Conservation (phyloP, 495 filamentous ascomycete genomes). For the Talaromyces wortmannii region DNA sequence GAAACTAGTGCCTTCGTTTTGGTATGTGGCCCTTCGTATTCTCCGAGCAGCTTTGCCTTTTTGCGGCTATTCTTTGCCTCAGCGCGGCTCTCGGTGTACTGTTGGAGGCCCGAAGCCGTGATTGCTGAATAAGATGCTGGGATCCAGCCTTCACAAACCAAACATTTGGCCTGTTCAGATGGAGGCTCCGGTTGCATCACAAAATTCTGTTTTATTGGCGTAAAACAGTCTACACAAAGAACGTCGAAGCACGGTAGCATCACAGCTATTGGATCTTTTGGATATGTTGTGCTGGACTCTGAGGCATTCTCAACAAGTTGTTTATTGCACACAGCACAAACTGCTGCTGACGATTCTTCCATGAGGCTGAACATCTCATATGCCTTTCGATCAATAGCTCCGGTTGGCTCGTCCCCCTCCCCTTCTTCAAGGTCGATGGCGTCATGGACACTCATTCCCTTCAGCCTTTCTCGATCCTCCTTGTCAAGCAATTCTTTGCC, state of each 20-base stretch:
- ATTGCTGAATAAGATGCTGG: constrained; percentile 56
- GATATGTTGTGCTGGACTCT: constrained; percentile 44
- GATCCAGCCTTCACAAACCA: constrained; percentile 56
- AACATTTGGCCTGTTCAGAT: constrained; percentile 43
- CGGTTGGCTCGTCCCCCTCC: constrained; percentile 47
- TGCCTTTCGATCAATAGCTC: constrained; percentile 55
- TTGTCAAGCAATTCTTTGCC: constrained; percentile 80
- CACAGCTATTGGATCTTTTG: constrained; percentile 59
- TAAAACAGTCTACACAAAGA: constrained; percentile 68
- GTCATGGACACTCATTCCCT: constrained; percentile 70
- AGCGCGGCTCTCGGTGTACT: constrained; percentile 45
- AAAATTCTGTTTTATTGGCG: constrained; percentile 22
- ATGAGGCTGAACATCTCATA: constrained; percentile 80
- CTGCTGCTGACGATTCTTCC: constrained; percentile 64
- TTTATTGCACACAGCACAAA: constrained; percentile 59
- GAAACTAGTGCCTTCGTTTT: constrained; percentile 77
- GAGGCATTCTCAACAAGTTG: constrained; percentile 43
- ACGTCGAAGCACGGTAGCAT: constrained; percentile 82
- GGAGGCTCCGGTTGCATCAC: constrained; percentile 10
- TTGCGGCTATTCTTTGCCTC: constrained; percentile 41
- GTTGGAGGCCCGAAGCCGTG: constrained; percentile 54
- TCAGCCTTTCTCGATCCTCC: constrained; percentile 68
- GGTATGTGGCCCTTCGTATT: constrained; percentile 80
- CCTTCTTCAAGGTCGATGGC: constrained; percentile 84
- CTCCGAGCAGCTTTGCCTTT: constrained; percentile 53